Percentiles rank a stretch among this genome's conserved stretches.
phyloP scores from a whole-genome alignment of 2,329 filamentous ascomycete species.

The Trichoderma asperellum region DNA sequence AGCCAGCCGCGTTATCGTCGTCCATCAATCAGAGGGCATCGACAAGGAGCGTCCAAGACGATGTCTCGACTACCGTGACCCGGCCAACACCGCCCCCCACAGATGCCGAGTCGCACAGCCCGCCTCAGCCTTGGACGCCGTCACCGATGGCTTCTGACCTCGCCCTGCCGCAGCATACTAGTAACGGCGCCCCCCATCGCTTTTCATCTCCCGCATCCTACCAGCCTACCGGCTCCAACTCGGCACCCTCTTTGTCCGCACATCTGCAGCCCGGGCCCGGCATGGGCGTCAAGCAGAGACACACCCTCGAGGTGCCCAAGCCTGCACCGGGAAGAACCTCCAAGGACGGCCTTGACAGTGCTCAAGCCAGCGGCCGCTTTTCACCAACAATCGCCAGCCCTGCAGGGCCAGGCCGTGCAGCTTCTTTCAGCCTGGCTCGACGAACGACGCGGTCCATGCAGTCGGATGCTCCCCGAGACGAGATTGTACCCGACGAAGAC shows the following conservation, averaged over 20 bases:
- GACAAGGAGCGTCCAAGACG: slow-evolving; percentile 31
- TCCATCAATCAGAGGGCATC: slow-evolving; percentile 26
- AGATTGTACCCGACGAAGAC: slow-evolving; percentile 85
- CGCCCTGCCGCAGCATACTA: slow-evolving; percentile 32
- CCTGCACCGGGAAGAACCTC: slow-evolving; percentile 64
- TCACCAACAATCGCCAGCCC: slow-evolving; percentile 66
- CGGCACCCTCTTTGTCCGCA: slow-evolving; percentile 55
- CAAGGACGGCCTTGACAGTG: slow-evolving; percentile 70
- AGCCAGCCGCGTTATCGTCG: slow-evolving; percentile 29
- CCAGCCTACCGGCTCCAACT: slow-evolving; percentile 44
- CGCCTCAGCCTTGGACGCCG: slow-evolving; percentile 23
- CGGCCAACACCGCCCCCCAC: slow-evolving; percentile 28
- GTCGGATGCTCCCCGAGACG: slow-evolving; percentile 82
- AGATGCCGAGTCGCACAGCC: slow-evolving; percentile 29
- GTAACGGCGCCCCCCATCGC: slow-evolving; percentile 51
- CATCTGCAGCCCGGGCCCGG: slow-evolving; percentile 51
- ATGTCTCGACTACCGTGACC: slow-evolving; percentile 29
- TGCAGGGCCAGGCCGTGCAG: slow-evolving; percentile 66
- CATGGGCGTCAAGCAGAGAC: slow-evolving; percentile 73
- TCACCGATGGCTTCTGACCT: slow-evolving; percentile 36
- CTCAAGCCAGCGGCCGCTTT: slow-evolving; percentile 76
- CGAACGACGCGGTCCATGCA: slow-evolving; percentile 83
- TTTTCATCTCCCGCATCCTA: slow-evolving; percentile 69
- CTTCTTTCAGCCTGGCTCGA: slow-evolving; percentile 81
- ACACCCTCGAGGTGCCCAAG: slow-evolving; percentile 87